phyloP scores from a whole-genome alignment of 768 basidiomycete genomes.

The Hericium alpestre region DNA sequence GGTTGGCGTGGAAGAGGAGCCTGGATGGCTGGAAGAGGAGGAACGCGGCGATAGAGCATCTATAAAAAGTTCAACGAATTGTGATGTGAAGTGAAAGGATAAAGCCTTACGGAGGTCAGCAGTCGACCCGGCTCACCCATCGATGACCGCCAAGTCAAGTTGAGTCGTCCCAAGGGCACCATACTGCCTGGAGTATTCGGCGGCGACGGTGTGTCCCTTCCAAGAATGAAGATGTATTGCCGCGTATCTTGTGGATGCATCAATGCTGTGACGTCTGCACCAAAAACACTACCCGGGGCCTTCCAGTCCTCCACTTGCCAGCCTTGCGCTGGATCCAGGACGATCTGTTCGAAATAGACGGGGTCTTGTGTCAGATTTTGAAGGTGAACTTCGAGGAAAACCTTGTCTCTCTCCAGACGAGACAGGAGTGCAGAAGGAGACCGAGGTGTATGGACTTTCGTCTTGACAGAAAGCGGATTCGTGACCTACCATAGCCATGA shows the following conservation, averaged over 20 bases:
- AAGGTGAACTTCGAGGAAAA: constrained; percentile 25
- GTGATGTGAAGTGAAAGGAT: neutral
- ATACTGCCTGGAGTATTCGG: constrained; percentile 60
- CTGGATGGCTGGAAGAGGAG: constrained; percentile 31
- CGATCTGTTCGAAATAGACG: constrained; percentile 61
- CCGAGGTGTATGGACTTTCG: constrained; percentile 73
- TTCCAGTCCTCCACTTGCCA: constrained; percentile 56
- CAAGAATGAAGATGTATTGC: constrained; percentile 84
- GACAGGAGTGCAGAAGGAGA: constrained; percentile 65
- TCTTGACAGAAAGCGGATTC: constrained; percentile 93
- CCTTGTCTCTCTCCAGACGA: constrained; percentile 57
- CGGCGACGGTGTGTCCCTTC: constrained; percentile 31
- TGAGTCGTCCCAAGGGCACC: constrained; percentile 75
- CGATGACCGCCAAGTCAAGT: constrained; percentile 80
- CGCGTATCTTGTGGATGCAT: constrained; percentile 79
- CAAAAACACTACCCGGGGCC: constrained; percentile 17
- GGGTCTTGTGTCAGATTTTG: constrained; percentile 8
- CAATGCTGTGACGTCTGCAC: constrained; percentile 27
- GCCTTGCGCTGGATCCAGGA: constrained; percentile 60
- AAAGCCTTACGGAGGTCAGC: constrained; percentile 55
- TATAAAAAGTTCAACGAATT: constrained; percentile 9
- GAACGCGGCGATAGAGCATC: constrained; percentile 76
- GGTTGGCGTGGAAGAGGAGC: constrained; percentile 29
- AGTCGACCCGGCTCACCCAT: constrained; percentile 82
- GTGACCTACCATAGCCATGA: constrained; percentile 47